Evolutionary conservation across 164 flowering plant species (phyloP), one percentile per base, ranked within the genome.

Genomic region (Euptelea pleiosperma): DNA sequence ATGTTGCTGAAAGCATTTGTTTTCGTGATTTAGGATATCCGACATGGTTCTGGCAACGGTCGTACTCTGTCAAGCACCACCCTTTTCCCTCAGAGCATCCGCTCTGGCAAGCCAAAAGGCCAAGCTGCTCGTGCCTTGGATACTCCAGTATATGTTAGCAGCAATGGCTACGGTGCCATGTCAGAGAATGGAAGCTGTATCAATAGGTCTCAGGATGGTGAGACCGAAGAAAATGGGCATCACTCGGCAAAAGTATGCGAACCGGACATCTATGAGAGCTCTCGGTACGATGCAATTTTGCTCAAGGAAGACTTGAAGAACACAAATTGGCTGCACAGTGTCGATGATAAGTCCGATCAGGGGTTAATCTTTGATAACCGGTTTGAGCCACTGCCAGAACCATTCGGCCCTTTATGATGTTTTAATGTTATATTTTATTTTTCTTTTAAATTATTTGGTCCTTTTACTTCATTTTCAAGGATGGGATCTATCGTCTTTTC

Each of bases 21-120:
- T 11, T 12, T 42, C n/a, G 15, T 10, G 10, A 8, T 39, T n/a
- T 61, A 92, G 98, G 96, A 92, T 66, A 82, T 89, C 68, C 77
- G 84, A 70, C 73, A 72, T 57, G 80, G 94, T 33, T 31, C 77
- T 53, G 86, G 85, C 31, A 66, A 75, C 60, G 44, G 49, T 52
- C 91, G 96, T 14, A 63, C 77, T 25, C 63, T 79, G 54, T 69
- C 97, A 11, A 75, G 87, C 49, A 78, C 81, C 25, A 66, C 81
- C 26, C 75, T 84, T 21, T 92, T 83, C 52, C 98, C 98, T 52
- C 98, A 92, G 57, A 92, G 98, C 71, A 75, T 92, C 26, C 84
- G 97, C 31, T 69, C 89, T n/a, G 49, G 75, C 41, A 53, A 75
- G 43, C 37, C 73, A 7, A 89, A 73, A 75, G 57, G 67, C 55